A percentile compares a stretch with the other conserved stretches of the same genome.
These are phyloP conservation scores for Pichia sp. DNA, from an alignment of 1,139 yeast species.

Conservation along the genomic window DNA sequence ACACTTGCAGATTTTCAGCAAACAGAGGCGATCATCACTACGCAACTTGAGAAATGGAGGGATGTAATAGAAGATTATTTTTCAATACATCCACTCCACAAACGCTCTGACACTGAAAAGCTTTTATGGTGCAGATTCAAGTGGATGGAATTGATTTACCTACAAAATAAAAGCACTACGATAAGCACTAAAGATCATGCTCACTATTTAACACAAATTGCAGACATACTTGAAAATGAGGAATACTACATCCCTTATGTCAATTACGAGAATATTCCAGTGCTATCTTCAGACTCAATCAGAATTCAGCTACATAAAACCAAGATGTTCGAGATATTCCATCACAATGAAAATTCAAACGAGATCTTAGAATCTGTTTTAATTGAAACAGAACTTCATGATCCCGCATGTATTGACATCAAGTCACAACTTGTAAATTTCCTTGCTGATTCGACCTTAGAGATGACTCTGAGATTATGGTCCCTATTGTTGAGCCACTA, in stretches of 20 bases:
- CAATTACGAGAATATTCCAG: slow-evolving; percentile 57
- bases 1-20: slow-evolving; percentile 29
- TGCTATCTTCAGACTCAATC: slow-evolving; percentile 44
- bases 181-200: slow-evolving; percentile 16
- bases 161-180: slow-evolving; percentile 14
- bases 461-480: slow-evolving; percentile 71
- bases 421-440: slow-evolving; percentile 51
- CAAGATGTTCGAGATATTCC: slow-evolving; percentile 60
- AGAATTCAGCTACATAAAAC: slow-evolving; percentile 59
- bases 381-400: slow-evolving; percentile 1
- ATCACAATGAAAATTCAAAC: slow-evolving; percentile 44
- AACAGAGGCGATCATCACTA: slow-evolving; percentile 20
- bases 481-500: slow-evolving; percentile 60
- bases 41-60: slow-evolving; percentile 28
- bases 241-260: slow-evolving; percentile 22
- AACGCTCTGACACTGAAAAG: background rate
- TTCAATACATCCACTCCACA: background rate
- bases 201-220: slow-evolving; percentile 12
- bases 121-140: slow-evolving; percentile 19
- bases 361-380: slow-evolving; percentile 38
- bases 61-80: slow-evolving; percentile 21
- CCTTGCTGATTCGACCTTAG: slow-evolving; percentile 55
- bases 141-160: slow-evolving; percentile 21
- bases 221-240: slow-evolving; percentile 11
- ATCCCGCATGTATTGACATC: too few relatives aligned